A percentile compares a stretch with the other conserved stretches of the same genome.
These are phyloP conservation scores for Cladophialophora yegresii DNA, from an alignment of 2,329 filamentous ascomycete species.

Conservation along the genomic window DNA sequence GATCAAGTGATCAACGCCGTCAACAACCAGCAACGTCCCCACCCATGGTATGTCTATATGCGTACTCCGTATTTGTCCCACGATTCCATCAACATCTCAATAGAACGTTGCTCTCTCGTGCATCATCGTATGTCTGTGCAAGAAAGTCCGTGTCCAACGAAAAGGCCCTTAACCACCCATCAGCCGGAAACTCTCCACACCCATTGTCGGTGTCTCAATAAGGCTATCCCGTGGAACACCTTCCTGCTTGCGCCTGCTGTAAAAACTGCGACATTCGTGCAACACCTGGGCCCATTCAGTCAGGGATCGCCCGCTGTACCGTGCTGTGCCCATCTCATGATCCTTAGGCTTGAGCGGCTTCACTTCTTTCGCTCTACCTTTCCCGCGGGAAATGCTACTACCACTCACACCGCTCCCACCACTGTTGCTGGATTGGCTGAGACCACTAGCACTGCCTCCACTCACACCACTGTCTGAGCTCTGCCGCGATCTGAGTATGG, in stretches of 20 bases:
- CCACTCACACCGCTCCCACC: slow-evolving; percentile 15
- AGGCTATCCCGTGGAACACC: slow-evolving; percentile 59
- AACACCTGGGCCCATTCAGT: slow-evolving; percentile 66
- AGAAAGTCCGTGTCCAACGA: not conserved
- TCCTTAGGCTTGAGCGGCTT: slow-evolving; percentile 36
- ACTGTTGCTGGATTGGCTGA: slow-evolving; percentile 11
- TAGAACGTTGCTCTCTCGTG: not conserved
- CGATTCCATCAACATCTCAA: not conserved
- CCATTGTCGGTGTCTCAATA: slow-evolving; percentile 64
- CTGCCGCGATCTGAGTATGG: slow-evolving; percentile 45
- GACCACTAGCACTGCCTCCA: slow-evolving; percentile 7
- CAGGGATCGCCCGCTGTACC: slow-evolving; percentile 64
- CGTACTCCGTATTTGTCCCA: slow-evolving; percentile 8
- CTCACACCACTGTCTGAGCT: slow-evolving; percentile 18
- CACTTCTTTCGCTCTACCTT: slow-evolving; percentile 30
- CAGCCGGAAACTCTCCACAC: slow-evolving; percentile 62
- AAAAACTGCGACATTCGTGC: slow-evolving; percentile 65
- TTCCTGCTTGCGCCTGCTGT: slow-evolving; percentile 62
- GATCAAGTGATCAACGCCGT: not conserved
- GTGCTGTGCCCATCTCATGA: slow-evolving; percentile 48
- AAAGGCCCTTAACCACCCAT: slow-evolving; percentile 20
- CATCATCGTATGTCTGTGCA: not conserved
- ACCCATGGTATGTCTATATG: not conserved
- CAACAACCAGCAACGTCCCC: not conserved
- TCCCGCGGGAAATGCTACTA: slow-evolving; percentile 24